Conservation (phyloP, 352 stramenopile species). For the Phytophthora sp. region DNA sequence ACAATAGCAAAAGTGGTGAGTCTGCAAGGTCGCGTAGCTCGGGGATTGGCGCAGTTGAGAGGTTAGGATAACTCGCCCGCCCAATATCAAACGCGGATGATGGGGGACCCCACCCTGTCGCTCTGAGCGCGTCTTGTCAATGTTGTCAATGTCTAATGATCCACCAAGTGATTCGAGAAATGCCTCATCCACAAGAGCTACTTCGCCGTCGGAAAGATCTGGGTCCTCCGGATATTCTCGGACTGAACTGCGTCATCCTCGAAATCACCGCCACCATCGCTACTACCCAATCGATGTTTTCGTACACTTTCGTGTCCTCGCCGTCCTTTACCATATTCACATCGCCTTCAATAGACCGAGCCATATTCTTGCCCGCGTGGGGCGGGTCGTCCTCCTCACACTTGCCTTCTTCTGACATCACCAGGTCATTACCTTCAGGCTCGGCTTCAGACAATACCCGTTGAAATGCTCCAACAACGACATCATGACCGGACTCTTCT, state of each 20-base stretch:
- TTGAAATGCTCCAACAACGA: background rate
- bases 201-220: background rate
- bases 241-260: background rate
- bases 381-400: background rate
- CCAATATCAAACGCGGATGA: background rate
- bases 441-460: background rate
- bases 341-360: background rate
- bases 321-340: conserved; percentile 1
- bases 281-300: background rate
- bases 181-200: background rate
- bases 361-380: background rate
- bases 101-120: background rate
- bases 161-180: conserved; percentile 11
- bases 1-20: conserved; percentile 23
- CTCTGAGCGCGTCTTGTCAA: conserved; percentile 1
- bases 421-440: background rate
- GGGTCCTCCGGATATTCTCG: background rate
- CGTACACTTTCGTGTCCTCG: background rate
- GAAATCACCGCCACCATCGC: background rate
- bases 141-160: background rate
- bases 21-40: background rate
- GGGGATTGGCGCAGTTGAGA: background rate
- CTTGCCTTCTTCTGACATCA: background rate
- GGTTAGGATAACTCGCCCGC: background rate
- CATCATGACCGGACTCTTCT: background rate